phyloP scores from a whole-genome alignment of 352 stramenopile genomes.

The Peronospora belbahrii region DNA sequence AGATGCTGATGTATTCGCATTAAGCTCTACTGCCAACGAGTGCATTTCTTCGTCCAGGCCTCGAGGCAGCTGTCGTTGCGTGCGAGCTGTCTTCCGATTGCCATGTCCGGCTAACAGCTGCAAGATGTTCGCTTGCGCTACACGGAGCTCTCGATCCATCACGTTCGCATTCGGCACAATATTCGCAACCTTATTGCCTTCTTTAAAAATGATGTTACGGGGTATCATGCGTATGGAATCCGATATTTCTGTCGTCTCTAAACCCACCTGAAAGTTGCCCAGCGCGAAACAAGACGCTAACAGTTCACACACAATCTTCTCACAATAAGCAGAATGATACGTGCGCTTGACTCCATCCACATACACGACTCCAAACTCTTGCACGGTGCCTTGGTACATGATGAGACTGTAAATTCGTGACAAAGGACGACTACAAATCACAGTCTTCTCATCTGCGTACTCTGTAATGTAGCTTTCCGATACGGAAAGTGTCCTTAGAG shows the following conservation, averaged over 20 bases:
- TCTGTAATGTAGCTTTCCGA: conserved; percentile 71
- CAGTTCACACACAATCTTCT: conserved; percentile 73
- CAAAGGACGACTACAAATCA: conserved; percentile 68
- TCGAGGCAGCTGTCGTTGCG: conserved; percentile 52
- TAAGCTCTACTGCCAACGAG: conserved; percentile 61
- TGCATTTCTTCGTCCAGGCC: conserved; percentile 75
- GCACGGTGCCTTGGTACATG: conserved; percentile 47
- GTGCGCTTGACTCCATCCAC: conserved; percentile 64
- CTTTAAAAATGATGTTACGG: conserved; percentile 59
- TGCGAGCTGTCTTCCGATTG: conserved; percentile 51
- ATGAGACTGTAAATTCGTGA: conserved; percentile 62
- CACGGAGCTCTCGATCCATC: conserved; percentile 61
- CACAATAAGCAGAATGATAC: conserved; percentile 54
- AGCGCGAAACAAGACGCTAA: conserved; percentile 66
- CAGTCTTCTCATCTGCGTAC: conserved; percentile 34
- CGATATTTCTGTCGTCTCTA: conserved; percentile 37
- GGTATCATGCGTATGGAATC: conserved; percentile 68
- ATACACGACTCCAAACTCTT: conserved; percentile 70
- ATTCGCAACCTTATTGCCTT: conserved; percentile 46
- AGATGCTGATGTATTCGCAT: conserved; percentile 63
- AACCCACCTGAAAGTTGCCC: conserved; percentile 58
- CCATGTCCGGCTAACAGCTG: conserved; percentile 50
- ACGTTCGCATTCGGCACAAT: conserved; percentile 35
- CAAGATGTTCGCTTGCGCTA: conserved; percentile 56
- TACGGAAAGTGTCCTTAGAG: conserved; percentile 41